Evolutionary conservation across 164 flowering plant genomes (phyloP).

Genomic region (Malania oleifera): DNA sequence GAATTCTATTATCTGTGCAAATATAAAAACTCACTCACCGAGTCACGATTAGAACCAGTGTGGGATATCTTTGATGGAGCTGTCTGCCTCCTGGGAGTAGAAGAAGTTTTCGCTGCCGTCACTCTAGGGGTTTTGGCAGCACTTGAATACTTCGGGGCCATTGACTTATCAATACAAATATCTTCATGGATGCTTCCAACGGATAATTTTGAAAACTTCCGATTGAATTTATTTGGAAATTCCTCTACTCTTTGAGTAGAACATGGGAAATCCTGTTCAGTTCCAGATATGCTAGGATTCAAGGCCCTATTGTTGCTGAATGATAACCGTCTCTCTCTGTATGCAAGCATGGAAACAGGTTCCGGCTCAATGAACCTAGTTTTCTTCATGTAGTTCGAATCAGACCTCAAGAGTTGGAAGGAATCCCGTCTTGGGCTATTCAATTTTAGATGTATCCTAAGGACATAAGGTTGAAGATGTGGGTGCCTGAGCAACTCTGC

Average conservation of each 20-base stretch:
- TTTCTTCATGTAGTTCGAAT: slow-evolving; percentile 35
- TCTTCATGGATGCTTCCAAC: slow-evolving; percentile 39
- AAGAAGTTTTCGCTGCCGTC: slow-evolving; percentile 45
- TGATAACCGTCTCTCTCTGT: slow-evolving; percentile 45
- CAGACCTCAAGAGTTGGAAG: slow-evolving; percentile 40
- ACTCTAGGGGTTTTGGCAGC: slow-evolving; percentile 42
- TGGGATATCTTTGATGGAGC: slow-evolving; percentile 36
- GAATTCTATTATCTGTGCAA: no score
- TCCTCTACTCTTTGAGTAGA: slow-evolving; percentile 38
- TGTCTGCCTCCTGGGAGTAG: slow-evolving; percentile 49
- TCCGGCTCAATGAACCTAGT: slow-evolving; percentile 48
- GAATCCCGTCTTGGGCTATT: slow-evolving; percentile 51
- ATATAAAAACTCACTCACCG: slow-evolving; percentile 33
- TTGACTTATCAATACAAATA: slow-evolving; percentile 27
- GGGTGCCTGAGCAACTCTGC: slow-evolving; percentile 83
- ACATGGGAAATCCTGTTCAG: slow-evolving; percentile 45
- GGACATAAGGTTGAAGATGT: slow-evolving; percentile 71
- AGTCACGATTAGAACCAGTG: slow-evolving; percentile 36
- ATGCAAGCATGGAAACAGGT: slow-evolving; percentile 20
- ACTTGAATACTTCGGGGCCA: slow-evolving; percentile 29
- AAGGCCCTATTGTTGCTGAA: slow-evolving; percentile 55
- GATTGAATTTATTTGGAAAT: slow-evolving; percentile 26
- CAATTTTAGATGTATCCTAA: slow-evolving; percentile 56
- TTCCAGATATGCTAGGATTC: slow-evolving; percentile 64
- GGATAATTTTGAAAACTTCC: slow-evolving; percentile 38